Conservation (phyloP, 2,329 filamentous ascomycete species). For the Ophiostoma ips region DNA sequence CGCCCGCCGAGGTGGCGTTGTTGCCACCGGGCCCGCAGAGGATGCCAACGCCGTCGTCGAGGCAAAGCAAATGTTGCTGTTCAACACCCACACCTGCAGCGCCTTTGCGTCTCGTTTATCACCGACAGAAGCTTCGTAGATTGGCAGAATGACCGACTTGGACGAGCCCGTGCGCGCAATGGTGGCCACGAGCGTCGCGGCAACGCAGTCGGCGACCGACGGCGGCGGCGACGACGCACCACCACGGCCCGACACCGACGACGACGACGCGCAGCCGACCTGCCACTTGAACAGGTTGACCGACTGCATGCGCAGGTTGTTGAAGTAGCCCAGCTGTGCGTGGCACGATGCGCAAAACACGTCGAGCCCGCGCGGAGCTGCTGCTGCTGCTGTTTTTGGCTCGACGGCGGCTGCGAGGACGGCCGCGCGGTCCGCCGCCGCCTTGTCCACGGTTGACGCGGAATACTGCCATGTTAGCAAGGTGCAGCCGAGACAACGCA, state of each 20-base stretch:
- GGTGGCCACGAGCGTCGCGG: conserved; percentile 37
- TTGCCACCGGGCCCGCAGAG: neutral
- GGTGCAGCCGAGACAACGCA: conserved; percentile 5
- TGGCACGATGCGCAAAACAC: conserved; percentile 33
- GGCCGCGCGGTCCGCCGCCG: conserved; percentile 17
- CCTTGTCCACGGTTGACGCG: conserved; percentile 18
- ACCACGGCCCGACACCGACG: neutral
- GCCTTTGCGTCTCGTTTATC: neutral
- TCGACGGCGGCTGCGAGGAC: conserved; percentile 6
- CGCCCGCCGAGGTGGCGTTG: conserved; percentile 21
- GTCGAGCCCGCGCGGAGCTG: conserved; percentile 19
- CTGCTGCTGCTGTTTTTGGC: conserved; percentile 9
- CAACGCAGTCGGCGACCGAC: conserved; percentile 35
- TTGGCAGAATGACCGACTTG: conserved; percentile 38
- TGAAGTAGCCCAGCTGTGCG: conserved; percentile 33
- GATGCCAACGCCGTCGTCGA: conserved; percentile 24
- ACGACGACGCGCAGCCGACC: conserved; percentile 16
- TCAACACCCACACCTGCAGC: conserved; percentile 42
- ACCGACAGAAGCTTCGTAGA: conserved; percentile 12
- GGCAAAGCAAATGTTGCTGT: conserved; percentile 38
- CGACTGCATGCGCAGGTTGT: conserved; percentile 29
- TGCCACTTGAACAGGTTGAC: conserved; percentile 45
- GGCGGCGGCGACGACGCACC: conserved; percentile 16
- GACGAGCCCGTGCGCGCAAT: conserved; percentile 43
- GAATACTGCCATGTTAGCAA: conserved; percentile 24